Evolutionary conservation across 805 yeast species (phyloP).

Genomic region (Schwanniomyces polymorphus): DNA sequence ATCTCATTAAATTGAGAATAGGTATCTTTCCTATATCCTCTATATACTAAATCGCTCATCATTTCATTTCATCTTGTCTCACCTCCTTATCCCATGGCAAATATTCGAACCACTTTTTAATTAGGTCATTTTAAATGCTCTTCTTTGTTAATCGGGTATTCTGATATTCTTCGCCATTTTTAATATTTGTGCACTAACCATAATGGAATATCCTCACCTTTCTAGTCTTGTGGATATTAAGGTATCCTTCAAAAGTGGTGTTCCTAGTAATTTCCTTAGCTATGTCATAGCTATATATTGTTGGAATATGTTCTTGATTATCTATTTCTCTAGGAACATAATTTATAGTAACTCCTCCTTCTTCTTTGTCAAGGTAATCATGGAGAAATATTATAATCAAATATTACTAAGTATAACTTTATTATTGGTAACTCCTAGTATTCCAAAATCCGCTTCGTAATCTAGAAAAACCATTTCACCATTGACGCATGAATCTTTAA

Average conservation of each 20-base stretch:
- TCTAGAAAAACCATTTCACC: background rate
- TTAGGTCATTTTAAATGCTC: background rate
- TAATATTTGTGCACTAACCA: too few relatives aligned
- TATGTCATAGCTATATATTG: too few relatives aligned
- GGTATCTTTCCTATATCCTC: background rate
- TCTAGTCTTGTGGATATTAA: too few relatives aligned
- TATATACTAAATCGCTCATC: background rate
- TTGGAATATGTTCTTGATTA: too few relatives aligned
- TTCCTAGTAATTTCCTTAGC: too few relatives aligned
- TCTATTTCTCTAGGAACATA: background rate
- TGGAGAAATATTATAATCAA: background rate
- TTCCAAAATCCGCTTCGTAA: background rate
- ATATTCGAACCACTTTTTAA: background rate
- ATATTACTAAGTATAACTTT: background rate
- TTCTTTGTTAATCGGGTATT: too few relatives aligned
- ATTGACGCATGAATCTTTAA: background rate
- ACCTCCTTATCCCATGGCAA: background rate
- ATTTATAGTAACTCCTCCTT: background rate
- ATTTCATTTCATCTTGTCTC: background rate
- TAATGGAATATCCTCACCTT: too few relatives aligned
- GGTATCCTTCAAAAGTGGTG: conserved; percentile 1
- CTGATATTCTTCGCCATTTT: too few relatives aligned
- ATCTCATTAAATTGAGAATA: background rate
- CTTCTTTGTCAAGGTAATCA: background rate
- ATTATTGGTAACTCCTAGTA: background rate